Evolutionary conservation across 768 basidiomycete genomes (phyloP).

Genomic region (Tulasnella sp.): DNA sequence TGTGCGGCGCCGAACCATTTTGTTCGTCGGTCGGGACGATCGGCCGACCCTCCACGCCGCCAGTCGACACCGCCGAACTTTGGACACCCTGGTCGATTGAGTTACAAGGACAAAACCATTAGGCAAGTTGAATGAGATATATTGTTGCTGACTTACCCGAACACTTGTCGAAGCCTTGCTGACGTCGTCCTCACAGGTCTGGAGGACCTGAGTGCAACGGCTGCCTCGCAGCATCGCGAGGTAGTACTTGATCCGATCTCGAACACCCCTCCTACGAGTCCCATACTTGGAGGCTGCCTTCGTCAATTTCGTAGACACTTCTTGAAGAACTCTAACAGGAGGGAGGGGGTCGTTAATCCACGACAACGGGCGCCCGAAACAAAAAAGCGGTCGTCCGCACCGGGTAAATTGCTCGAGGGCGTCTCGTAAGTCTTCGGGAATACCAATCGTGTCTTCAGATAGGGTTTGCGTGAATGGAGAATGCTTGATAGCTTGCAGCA

Average conservation of each 20-base stretch:
- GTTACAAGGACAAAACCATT: background rate
- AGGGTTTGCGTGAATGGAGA: background rate
- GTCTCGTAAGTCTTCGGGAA: background rate
- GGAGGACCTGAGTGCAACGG: background rate
- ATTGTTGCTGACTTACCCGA: background rate
- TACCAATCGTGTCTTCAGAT: background rate
- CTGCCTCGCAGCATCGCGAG: background rate
- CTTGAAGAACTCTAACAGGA: background rate
- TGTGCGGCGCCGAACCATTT: background rate
- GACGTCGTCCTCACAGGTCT: background rate
- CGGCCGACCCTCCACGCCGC: background rate
- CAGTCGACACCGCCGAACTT: background rate
- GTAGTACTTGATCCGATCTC: background rate
- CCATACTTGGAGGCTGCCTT: background rate
- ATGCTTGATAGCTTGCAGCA: background rate
- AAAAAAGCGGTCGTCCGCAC: background rate
- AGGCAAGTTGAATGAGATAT: background rate
- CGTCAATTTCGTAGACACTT: background rate
- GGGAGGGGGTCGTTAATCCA: background rate
- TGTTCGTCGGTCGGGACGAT: background rate
- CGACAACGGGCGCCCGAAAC: background rate
- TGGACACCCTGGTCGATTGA: background rate
- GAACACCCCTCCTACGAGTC: background rate
- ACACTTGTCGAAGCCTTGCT: background rate
- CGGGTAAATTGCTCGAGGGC: background rate